These are phyloP conservation scores for Annulohypoxylon bovei DNA, from an alignment of 495 filamentous ascomycete genomes.

Conservation along the genomic window DNA sequence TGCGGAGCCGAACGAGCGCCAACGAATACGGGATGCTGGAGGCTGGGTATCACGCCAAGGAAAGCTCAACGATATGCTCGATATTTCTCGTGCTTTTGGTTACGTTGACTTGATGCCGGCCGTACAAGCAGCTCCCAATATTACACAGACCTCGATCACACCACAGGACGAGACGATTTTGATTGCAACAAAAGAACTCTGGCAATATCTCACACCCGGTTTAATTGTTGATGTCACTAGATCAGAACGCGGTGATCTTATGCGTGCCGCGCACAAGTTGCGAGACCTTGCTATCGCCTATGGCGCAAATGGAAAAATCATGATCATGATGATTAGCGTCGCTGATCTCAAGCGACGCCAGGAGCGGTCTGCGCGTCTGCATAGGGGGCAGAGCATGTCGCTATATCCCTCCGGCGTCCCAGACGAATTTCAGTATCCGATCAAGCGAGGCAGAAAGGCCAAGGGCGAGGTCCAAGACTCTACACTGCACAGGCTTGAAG, in stretches of 20 bases:
- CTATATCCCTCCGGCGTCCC: constrained; percentile 75
- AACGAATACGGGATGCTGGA: constrained; percentile 91
- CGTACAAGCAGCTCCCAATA: constrained; percentile 89
- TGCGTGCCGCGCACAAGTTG: constrained; percentile 96
- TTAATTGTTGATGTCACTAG: constrained; percentile 91
- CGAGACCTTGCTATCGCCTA: constrained; percentile 96
- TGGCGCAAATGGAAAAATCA: constrained; percentile 90
- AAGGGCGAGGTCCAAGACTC: constrained; percentile 81
- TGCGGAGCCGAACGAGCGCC: constrained; percentile 80
- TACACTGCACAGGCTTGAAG: constrained; percentile 81
- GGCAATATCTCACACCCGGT: constrained; percentile 90
- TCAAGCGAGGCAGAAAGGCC: constrained; percentile 70
- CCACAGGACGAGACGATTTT: constrained; percentile 95
- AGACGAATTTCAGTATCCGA: constrained; percentile 71
- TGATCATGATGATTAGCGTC: constrained; percentile 97
- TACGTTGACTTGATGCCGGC: constrained; percentile 92
- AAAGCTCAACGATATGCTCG: constrained; percentile 88
- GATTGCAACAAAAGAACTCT: constrained; percentile 89
- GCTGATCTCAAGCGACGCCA: constrained; percentile 83
- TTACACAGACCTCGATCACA: constrained; percentile 78
- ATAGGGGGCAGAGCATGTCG: constrained; percentile 80
- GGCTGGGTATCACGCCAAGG: constrained; percentile 95
- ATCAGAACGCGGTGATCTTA: constrained; percentile 82
- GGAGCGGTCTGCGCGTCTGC: constrained; percentile 69
- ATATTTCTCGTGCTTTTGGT: constrained; percentile 94